These are phyloP conservation scores for Lachnellula occidentalis DNA, from an alignment of 2,329 filamentous ascomycete species.

Conservation along the genomic window DNA sequence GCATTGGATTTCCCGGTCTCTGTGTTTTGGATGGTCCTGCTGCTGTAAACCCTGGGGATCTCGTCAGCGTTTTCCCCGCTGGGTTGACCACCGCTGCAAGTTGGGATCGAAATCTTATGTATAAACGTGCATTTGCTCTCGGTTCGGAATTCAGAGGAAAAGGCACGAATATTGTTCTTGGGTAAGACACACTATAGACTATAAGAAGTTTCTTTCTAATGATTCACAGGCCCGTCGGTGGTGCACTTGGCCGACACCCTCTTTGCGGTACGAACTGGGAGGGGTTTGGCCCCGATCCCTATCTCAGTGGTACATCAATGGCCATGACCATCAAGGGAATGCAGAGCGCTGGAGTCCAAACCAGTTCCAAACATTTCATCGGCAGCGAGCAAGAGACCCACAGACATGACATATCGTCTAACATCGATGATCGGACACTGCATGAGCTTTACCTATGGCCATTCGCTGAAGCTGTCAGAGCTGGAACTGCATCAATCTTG, in stretches of 20 bases:
- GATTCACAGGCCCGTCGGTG: slow-evolving; percentile 40
- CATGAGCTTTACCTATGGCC: slow-evolving; percentile 80
- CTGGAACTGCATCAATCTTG: slow-evolving; percentile 74
- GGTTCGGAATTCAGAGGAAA: slow-evolving; percentile 70
- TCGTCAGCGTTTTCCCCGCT: slow-evolving; percentile 56
- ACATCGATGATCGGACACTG: slow-evolving; percentile 68
- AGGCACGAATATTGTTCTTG: slow-evolving; percentile 72
- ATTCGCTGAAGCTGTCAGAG: slow-evolving; percentile 54
- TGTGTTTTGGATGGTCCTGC: slow-evolving; percentile 18
- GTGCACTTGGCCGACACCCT: slow-evolving; percentile 60
- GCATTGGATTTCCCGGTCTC: slow-evolving; percentile 13
- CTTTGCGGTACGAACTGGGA: slow-evolving; percentile 66
- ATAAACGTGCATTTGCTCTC: slow-evolving; percentile 65
- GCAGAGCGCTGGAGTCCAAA: slow-evolving; percentile 62
- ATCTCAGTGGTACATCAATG: slow-evolving; percentile 21
- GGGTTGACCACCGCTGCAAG: slow-evolving; percentile 67
- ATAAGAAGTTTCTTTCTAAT: background rate
- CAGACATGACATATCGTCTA: slow-evolving; percentile 5
- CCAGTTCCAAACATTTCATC: slow-evolving; percentile 57
- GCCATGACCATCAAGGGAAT: slow-evolving; percentile 47
- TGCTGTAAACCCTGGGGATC: slow-evolving; percentile 34
- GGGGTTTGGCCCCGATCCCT: slow-evolving; percentile 33
- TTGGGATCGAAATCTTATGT: slow-evolving; percentile 70
- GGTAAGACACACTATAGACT: slow-evolving; percentile 11
- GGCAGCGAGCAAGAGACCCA: slow-evolving; percentile 41